Conservation (phyloP, 768 basidiomycete species). For the Leucocoprinus birnbaumii region DNA sequence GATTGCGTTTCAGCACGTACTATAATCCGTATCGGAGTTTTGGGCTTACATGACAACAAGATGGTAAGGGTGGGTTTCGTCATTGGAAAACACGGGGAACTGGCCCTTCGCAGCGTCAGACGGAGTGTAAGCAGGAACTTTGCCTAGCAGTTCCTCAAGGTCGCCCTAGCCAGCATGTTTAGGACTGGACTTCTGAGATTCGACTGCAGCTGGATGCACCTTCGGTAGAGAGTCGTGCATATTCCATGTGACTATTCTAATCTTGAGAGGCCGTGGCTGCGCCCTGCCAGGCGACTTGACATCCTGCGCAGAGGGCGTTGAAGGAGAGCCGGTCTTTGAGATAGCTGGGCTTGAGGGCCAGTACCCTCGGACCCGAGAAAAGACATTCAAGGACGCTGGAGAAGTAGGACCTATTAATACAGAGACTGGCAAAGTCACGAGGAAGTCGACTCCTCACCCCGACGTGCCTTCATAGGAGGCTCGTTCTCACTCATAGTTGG, state of each 20-base stretch:
- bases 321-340: background rate
- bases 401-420: constrained; percentile 1
- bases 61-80: constrained; percentile 68
- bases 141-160: constrained; percentile 66
- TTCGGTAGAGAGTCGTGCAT: constrained; percentile 85
- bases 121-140: constrained; percentile 43
- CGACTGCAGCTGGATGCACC: constrained; percentile 29
- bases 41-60: constrained; percentile 68
- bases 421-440: background rate
- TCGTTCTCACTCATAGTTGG: background rate
- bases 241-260: constrained; percentile 77
- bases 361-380: constrained; percentile 5
- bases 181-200: background rate
- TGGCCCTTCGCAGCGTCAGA: constrained; percentile 20
- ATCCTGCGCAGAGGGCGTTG: background rate
- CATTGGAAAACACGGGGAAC: constrained; percentile 47
- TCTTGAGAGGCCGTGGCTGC: constrained; percentile 41
- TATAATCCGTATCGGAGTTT: background rate
- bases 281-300: background rate
- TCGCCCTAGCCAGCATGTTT: constrained; percentile 53
- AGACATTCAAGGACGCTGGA: background rate
- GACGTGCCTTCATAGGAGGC: background rate
- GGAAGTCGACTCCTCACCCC: background rate
- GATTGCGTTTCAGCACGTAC: constrained; percentile 14
- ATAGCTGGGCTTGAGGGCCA: constrained; percentile 4